Evolutionary conservation across 1,284 basidiomycete genomes (phyloP), one percentile per base, ranked within the genome.

Genomic region (Amylostereum areolatum): DNA sequence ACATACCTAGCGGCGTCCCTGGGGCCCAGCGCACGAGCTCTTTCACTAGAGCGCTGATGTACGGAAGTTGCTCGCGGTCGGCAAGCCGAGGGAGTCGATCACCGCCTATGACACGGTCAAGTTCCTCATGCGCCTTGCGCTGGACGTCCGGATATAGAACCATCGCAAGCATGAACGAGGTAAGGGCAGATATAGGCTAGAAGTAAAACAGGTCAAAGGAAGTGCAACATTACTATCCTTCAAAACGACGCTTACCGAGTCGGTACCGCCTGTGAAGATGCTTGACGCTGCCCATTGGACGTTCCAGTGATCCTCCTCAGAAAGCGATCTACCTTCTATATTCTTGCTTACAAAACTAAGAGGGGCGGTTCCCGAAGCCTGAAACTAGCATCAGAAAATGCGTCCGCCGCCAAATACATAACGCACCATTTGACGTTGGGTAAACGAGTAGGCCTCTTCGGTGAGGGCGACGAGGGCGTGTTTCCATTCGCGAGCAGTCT

Each of bases 151-250:
- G 66, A 47, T 58, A 55, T 8, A 57, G 53, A 27, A 56, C 50
- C 64, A 66, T 66, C 11, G 59, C 58, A 10, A 60, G 58, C 47
- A 63, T 59, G 55, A 66, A 64, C 8, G 54, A 53, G 35, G 18
- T 18, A 1, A 18, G 18, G 18, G 18, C 18, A 18, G 18, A 18
- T 18, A 18, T 18, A 18, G 18, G 18, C 18, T 18, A 18, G 18
- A 18, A 1, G 18, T 18, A 18, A 18, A 18, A 18, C 18, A 18
- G 18, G 18, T 18, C 18, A 18, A 18, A 18, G 18, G 18, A 18
- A 18, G 18, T 18, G 18, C 18, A 18, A 18, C 18, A 18, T 18
- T 1, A 18, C 18, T 18, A 18, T 18, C 18, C 18, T 18, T 18
- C 18, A 18, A 18, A 18, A 18, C 18, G 18, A 18, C 18, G 18